Evolutionary conservation across 139 green algal genomes (phyloP).

Genomic region (Astrephomene gubernaculifera): DNA sequence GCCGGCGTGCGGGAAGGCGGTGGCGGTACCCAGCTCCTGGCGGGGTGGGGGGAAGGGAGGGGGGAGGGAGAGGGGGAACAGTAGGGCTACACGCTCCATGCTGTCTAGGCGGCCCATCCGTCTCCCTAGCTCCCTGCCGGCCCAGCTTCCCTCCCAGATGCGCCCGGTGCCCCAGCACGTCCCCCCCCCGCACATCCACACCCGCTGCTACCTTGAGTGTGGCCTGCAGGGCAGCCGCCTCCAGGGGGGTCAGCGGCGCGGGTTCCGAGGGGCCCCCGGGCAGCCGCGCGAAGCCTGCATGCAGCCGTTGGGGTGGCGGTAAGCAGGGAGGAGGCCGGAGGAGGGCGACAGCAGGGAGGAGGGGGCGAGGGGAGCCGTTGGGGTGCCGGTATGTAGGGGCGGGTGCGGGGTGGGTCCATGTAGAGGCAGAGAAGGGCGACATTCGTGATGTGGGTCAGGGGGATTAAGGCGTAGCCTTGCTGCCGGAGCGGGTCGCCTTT

Average conservation of each 20-base stretch:
- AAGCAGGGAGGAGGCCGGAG: neutral
- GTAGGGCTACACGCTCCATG: too few relatives aligned
- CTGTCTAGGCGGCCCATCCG: too few relatives aligned
- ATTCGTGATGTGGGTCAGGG: neutral
- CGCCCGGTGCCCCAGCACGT: too few relatives aligned
- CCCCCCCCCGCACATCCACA: too few relatives aligned
- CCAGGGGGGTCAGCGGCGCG: slow-evolving; percentile 9
- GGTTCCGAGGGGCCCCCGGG: neutral
- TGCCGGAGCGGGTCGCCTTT: neutral
- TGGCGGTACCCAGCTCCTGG: neutral
- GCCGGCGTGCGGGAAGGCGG: neutral
- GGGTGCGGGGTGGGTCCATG: neutral
- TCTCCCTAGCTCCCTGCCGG: too few relatives aligned
- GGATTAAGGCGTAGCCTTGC: neutral
- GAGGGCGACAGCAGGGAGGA: neutral
- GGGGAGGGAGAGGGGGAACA: too few relatives aligned
- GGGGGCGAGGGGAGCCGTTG: neutral
- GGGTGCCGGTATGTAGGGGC: neutral
- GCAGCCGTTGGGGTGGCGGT: neutral
- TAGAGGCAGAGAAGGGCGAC: neutral
- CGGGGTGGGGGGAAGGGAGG: too few relatives aligned
- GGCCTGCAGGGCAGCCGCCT: neutral
- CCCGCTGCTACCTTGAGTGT: slow-evolving; percentile 13
- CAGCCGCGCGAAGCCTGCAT: neutral
- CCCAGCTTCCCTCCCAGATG: too few relatives aligned